Evolutionary conservation across 1,284 basidiomycete species (phyloP), one percentile per base, ranked within the genome.

Genomic region (Golubevia sp.): DNA sequence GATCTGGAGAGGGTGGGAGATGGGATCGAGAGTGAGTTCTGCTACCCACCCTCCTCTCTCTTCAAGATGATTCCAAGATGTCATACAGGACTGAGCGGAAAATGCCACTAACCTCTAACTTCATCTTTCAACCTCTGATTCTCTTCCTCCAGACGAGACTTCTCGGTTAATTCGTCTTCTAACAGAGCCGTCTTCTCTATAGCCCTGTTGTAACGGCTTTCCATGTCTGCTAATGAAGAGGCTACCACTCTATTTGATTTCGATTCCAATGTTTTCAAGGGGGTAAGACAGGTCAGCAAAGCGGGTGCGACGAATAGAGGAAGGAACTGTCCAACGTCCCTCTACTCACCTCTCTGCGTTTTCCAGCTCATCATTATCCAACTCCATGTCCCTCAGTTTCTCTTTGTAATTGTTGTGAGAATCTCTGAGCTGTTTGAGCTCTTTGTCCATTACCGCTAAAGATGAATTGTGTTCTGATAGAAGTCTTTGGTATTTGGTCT

Each of bases 181-280:
- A 99, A 87, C 52, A 99, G 85, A 55, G 97, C 97, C 85, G 97
- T 98, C 86, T 97, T 93, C 84, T 99, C 97, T 56, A 99, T 87
- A 0, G 92, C 91, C 64, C 90, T 89, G 70, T 94, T 90, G 86
- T 98, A 97, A 82, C 91, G 93, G 68, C 88, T 87, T 85, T 99
- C 96, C 79, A 94, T 88, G 84, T 99, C 97, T 1, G 91, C 90
- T 63, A 98, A 86, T 71, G 92, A 95, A 34, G 93, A 95, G 1
- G 91, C 90, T 27, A 96, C 92, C 58, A 94, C 94, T 23, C 86
- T 86, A n/a, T n/a, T n/a, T n/a, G n/a, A n/a, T n/a, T n/a, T n/a
- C 1, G 18, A n/a, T n/a, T n/a, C n/a, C n/a, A n/a, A n/a, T n/a
- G n/a, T n/a, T n/a, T n/a, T n/a, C n/a, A 18, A 49, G 18, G 18